phyloP scores from a whole-genome alignment of 106 monocot species.

The Amphibolis antarctica region DNA sequence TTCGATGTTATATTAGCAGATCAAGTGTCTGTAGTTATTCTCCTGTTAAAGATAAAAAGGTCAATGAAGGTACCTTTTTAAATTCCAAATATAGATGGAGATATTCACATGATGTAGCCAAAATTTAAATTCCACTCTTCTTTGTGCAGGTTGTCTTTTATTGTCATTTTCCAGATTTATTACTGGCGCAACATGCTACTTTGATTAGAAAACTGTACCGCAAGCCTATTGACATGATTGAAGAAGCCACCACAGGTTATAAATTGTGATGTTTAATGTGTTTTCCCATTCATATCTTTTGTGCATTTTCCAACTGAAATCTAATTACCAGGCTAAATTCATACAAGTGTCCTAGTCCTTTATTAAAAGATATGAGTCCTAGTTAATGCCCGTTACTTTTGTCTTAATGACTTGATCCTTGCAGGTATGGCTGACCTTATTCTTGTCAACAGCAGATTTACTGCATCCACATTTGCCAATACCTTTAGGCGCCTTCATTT shows the following conservation, averaged over 20 bases:
- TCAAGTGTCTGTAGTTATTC: slow-evolving; percentile 83
- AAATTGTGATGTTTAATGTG: slow-evolving; percentile 6
- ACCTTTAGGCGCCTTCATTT: slow-evolving; percentile 58
- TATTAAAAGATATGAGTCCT: neutral
- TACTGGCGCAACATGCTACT: slow-evolving; percentile 81
- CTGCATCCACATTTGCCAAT: slow-evolving; percentile 69
- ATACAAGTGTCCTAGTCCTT: too few species aligned
- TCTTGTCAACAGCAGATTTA: slow-evolving; percentile 92
- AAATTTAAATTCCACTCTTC: neutral
- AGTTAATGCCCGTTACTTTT: neutral
- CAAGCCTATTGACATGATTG: slow-evolving; percentile 83
- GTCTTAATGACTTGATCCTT: slow-evolving; percentile 1
- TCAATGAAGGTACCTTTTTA: slow-evolving; percentile 42
- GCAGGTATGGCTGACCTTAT: slow-evolving; percentile 82
- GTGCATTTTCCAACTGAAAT: neutral
- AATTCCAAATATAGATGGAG: neutral
- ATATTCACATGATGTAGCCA: neutral
- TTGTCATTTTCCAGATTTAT: slow-evolving; percentile 95
- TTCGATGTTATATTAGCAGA: slow-evolving; percentile 79
- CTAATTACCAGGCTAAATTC: neutral
- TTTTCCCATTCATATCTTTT: neutral
- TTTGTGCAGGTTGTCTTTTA: slow-evolving; percentile 65
- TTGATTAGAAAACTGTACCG: slow-evolving; percentile 62
- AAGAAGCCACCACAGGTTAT: slow-evolving; percentile 84
- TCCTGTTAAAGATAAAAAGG: slow-evolving; percentile 52